Percentiles rank a stretch among this genome's conserved stretches.
These are phyloP conservation scores for Diddensiella caesifluorescens DNA, from an alignment of 805 yeast genomes.

Conservation along the genomic window DNA sequence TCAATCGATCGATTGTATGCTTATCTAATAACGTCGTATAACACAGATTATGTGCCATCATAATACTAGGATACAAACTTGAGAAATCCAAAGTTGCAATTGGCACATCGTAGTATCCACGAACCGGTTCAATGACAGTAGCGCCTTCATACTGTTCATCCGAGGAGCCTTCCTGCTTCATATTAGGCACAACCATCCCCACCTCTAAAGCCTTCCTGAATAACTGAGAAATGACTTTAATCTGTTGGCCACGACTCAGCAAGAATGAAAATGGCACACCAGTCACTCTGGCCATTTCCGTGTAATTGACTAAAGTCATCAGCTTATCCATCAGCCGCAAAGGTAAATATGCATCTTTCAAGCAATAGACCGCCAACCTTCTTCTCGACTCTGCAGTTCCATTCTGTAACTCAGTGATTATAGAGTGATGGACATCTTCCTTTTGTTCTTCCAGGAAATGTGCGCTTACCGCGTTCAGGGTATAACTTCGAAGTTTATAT, in stretches of 20 bases:
- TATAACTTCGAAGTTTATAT: conserved; percentile 88
- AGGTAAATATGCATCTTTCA: conserved; percentile 93
- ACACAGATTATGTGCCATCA: conserved; percentile 98
- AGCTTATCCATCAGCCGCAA: conserved; percentile 80
- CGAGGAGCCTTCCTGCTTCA: conserved; percentile 68
- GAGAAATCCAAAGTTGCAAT: conserved; percentile 98
- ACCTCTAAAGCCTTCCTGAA: conserved; percentile 87
- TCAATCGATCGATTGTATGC: conserved; percentile 59
- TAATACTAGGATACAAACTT: conserved; percentile 93
- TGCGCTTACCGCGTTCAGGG: conserved; percentile 91
- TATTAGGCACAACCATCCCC: conserved; percentile 84
- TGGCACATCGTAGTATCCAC: conserved; percentile 96
- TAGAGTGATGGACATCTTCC: conserved; percentile 97
- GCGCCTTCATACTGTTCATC: conserved; percentile 99
- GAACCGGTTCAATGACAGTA: conserved; percentile 91
- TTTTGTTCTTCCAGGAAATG: conserved; percentile 92
- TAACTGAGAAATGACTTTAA: conserved; percentile 91
- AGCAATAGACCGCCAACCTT: conserved; percentile 92
- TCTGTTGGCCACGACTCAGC: conserved; percentile 91
- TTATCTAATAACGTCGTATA: conserved; percentile 81
- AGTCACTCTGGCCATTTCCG: conserved; percentile 99
- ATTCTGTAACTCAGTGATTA: conserved; percentile 88
- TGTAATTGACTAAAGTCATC: conserved; percentile 94
- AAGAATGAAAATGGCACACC: conserved; percentile 95
- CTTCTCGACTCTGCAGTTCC: conserved; percentile 91